A percentile compares a stretch with the other conserved stretches of the same genome.
Conservation (phyloP, 345 rosid species). For the Conringia planisiliqua region DNA sequence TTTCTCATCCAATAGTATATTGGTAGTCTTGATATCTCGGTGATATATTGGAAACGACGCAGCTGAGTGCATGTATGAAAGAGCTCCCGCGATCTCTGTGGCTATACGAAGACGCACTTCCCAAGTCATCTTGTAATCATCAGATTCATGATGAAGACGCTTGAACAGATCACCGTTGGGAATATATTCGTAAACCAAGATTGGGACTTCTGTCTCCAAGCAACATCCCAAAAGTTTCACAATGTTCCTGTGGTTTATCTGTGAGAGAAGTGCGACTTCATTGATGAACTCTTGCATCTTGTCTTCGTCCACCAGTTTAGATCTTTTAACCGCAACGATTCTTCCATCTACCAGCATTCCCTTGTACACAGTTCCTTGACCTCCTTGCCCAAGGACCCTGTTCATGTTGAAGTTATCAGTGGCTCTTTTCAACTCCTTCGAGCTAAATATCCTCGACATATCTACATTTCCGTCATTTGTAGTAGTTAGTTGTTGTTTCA, state of each 20-base stretch:
- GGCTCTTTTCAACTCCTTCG: conserved; percentile 17
- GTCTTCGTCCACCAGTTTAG: conserved; percentile 19
- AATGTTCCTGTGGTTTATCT: conserved; percentile 23
- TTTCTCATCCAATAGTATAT: conserved; percentile 19
- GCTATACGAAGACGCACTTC: conserved; percentile 29
- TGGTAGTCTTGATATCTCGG: conserved; percentile 27
- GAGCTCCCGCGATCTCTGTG: neutral
- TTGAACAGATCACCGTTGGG: conserved; percentile 26
- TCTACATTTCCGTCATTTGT: neutral
- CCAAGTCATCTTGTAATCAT: conserved; percentile 17
- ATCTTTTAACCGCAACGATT: conserved; percentile 20
- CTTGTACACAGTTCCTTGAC: conserved; percentile 32
- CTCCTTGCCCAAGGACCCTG: conserved; percentile 27
- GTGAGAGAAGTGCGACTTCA: conserved; percentile 18
- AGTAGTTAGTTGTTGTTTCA: neutral
- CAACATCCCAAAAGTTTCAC: conserved; percentile 33
- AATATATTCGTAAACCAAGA: conserved; percentile 26
- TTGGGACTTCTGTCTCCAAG: conserved; percentile 21
- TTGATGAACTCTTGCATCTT: conserved; percentile 22
- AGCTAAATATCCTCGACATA: conserved; percentile 10
- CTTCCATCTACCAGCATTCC: conserved; percentile 21
- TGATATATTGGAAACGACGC: conserved; percentile 24
- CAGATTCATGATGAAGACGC: neutral
- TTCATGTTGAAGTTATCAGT: conserved; percentile 11
- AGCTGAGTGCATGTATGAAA: conserved; percentile 26